Conservation (phyloP, 1,284 basidiomycete species). For the Chalciporus sp. region DNA sequence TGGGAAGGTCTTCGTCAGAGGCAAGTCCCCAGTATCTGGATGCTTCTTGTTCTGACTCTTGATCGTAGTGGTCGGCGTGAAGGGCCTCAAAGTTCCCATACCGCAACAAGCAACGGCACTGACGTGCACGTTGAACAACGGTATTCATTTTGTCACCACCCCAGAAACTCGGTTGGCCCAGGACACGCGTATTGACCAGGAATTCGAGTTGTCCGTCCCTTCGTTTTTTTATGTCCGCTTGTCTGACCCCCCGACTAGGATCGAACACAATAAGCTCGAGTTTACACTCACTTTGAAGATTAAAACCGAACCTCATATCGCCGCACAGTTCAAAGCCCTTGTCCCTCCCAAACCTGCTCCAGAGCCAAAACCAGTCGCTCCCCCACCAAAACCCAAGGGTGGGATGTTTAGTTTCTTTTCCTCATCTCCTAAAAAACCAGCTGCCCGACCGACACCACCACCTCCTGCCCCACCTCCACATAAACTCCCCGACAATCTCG, state of each 20-base stretch:
- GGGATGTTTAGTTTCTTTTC: constrained; percentile 79
- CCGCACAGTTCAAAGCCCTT: constrained; percentile 70
- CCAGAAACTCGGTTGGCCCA: constrained; percentile 70
- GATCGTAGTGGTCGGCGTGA: constrained; percentile 76
- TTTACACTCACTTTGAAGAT: constrained; percentile 88
- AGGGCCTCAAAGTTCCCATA: constrained; percentile 71
- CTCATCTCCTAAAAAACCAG: constrained; percentile 72
- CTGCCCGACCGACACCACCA: constrained; percentile 41
- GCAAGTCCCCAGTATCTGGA: constrained; percentile 40
- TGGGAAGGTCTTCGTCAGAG: constrained; percentile 94
- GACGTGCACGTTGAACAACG: constrained; percentile 94
- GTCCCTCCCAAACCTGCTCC: constrained; percentile 50
- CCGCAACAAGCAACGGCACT: constrained; percentile 75
- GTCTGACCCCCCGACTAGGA: constrained; percentile 44
- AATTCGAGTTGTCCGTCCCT: constrained; percentile 85
- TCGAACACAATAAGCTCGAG: constrained; percentile 87
- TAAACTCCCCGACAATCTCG: constrained; percentile 67
- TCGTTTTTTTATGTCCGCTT: background rate
- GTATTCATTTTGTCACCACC: constrained; percentile 95
- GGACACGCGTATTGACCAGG: constrained; percentile 81
- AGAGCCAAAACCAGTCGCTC: constrained; percentile 38
- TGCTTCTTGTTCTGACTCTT: constrained; percentile 2
- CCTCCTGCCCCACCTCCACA: constrained; percentile 40
- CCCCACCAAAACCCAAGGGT: constrained; percentile 51
- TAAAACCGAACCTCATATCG: constrained; percentile 80